Conservation (phyloP, 208 protist genomes). For the Paratrypanosoma confusum region DNA sequence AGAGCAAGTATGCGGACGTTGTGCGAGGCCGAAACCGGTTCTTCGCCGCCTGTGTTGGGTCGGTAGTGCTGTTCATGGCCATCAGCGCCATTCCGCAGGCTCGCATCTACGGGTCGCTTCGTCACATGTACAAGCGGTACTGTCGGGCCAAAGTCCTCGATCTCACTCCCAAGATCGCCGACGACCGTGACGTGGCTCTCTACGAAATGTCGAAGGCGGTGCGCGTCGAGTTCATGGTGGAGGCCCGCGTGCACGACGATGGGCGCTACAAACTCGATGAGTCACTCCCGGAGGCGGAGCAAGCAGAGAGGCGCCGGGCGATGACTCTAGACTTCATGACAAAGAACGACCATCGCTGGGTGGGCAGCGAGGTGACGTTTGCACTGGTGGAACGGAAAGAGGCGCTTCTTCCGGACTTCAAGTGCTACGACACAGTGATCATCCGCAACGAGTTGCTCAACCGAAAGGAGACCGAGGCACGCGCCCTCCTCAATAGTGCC, state of each 20-base stretch:
- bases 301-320: conserved; percentile 44
- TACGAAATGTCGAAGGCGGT: conserved; percentile 68
- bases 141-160: conserved; percentile 63
- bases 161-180: conserved; percentile 68
- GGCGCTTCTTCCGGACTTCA: conserved; percentile 24
- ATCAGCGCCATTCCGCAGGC: conserved; percentile 37
- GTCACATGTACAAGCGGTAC: conserved; percentile 29
- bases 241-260: conserved; percentile 56
- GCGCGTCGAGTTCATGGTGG: conserved; percentile 66
- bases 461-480: conserved; percentile 20
- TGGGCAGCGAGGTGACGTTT: conserved; percentile 70
- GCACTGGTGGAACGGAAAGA: conserved; percentile 31
- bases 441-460: conserved; percentile 75
- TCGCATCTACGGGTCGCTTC: conserved; percentile 40
- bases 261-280: conserved; percentile 44
- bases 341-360: conserved; percentile 75
- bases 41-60: conserved; percentile 32
- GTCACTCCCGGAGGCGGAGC: conserved; percentile 27
- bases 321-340: conserved; percentile 83
- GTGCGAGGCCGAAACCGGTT: conserved; percentile 53
- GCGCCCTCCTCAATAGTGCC: conserved; percentile 43
- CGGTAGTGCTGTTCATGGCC: conserved; percentile 23
- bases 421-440: conserved; percentile 64
- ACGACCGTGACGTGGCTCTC: conserved; percentile 46
- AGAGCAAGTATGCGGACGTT: conserved; percentile 72